phyloP scores from a whole-genome alignment of 73 alveolate species.

The Stentor roeselii region DNA sequence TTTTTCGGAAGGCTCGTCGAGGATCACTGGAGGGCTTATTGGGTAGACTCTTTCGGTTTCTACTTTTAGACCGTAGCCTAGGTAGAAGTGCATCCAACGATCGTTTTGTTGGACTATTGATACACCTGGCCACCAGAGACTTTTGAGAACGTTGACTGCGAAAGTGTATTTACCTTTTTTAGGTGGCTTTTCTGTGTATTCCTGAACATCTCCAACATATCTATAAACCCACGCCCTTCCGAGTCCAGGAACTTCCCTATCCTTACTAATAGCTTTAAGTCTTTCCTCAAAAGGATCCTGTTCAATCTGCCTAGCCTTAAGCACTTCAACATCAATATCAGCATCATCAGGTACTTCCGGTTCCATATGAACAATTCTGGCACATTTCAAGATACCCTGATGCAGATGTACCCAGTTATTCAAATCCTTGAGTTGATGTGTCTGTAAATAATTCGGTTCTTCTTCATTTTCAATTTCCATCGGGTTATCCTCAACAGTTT shows the following conservation, averaged over 20 bases:
- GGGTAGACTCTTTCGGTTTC: conserved; percentile 65
- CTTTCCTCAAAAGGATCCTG: conserved; percentile 41
- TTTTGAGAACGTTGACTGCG: conserved; percentile 56
- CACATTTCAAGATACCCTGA: conserved; percentile 65
- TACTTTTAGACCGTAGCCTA: conserved; percentile 77
- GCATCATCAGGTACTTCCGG: conserved; percentile 48
- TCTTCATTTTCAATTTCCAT: conserved; percentile 64
- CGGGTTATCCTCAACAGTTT: conserved; percentile 66
- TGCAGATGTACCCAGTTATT: conserved; percentile 86
- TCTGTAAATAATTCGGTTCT: conserved; percentile 63
- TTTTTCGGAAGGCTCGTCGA: too few species aligned
- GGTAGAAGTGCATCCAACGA: conserved; percentile 55
- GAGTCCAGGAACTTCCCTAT: conserved; percentile 31
- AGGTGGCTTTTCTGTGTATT: conserved; percentile 47
- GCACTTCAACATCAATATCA: too few species aligned
- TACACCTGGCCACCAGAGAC: conserved; percentile 92
- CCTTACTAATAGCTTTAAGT: conserved; percentile 42
- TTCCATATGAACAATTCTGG: conserved; percentile 70
- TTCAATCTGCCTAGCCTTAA: conserved; percentile 42
- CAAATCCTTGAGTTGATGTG: conserved; percentile 61
- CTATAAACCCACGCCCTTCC: conserved; percentile 43
- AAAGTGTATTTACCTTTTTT: conserved; percentile 64
- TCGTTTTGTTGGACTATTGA: conserved; percentile 60
- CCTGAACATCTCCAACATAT: conserved; percentile 57
- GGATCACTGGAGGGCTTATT: conserved; percentile 62